A percentile compares a stretch with the other conserved stretches of the same genome.
These are phyloP conservation scores for Harrya chromipes DNA, from an alignment of 768 basidiomycete genomes.

Conservation along the genomic window DNA sequence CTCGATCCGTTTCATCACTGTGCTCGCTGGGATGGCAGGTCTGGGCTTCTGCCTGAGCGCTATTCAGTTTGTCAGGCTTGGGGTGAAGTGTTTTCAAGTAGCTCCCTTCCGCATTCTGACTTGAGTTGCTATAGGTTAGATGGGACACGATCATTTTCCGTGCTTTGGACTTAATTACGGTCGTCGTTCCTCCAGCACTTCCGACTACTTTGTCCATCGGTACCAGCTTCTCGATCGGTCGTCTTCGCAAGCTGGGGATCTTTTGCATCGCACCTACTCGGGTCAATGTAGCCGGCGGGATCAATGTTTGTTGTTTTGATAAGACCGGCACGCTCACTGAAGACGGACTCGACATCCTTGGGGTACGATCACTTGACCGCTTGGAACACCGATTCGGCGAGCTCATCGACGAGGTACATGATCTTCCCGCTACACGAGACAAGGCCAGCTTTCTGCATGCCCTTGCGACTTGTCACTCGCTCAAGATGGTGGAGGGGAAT, in stretches of 20 bases:
- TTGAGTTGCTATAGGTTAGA: constrained; percentile 51
- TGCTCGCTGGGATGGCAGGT: constrained; percentile 87
- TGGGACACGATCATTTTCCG: constrained; percentile 91
- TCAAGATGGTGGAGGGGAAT: constrained; percentile 85
- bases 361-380: constrained; percentile 83
- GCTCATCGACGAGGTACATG: constrained; percentile 80
- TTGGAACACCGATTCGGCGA: constrained; percentile 81
- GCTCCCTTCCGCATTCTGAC: constrained; percentile 1
- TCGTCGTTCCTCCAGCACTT: constrained; percentile 95
- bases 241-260: constrained; percentile 83
- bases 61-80: constrained; percentile 86
- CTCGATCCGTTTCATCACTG: constrained; percentile 85
- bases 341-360: constrained; percentile 95
- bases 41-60: constrained; percentile 91
- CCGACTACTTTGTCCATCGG: constrained; percentile 97
- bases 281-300: constrained; percentile 92
- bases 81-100: constrained; percentile 44
- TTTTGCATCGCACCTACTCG: constrained; percentile 97
- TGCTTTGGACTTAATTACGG: constrained; percentile 92
- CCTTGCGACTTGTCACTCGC: constrained; percentile 92
- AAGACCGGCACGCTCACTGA: constrained; percentile 99
- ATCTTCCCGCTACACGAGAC: constrained; percentile 67
- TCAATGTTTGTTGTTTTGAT: constrained; percentile 98
- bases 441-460: constrained; percentile 90
- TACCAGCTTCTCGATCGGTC: constrained; percentile 88